These are phyloP conservation scores for Chlamydomonas urium DNA, from an alignment of 139 green algal genomes.

Conservation along the genomic window DNA sequence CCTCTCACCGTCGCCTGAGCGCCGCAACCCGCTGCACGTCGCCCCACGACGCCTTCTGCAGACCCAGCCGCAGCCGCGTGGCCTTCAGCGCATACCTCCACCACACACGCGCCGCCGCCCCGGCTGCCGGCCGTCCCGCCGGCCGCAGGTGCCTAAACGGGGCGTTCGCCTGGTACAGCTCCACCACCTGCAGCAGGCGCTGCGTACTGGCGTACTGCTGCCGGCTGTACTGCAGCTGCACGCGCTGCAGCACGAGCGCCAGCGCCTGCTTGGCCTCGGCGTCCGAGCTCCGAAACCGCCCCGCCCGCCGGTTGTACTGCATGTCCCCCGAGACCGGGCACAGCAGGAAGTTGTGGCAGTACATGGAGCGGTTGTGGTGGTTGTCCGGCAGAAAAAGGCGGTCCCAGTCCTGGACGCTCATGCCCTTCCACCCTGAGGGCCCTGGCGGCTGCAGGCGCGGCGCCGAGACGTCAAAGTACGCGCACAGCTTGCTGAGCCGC, in stretches of 20 bases:
- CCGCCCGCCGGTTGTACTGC: constrained; percentile 49
- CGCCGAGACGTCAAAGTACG: constrained; percentile 79
- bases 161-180: constrained; percentile 49
- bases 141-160: constrained; percentile 61
- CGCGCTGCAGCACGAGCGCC: constrained; percentile 22
- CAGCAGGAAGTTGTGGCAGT: constrained; percentile 59
- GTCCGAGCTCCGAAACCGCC: constrained; percentile 20
- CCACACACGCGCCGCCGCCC: constrained; percentile 54
- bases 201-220: constrained; percentile 72
- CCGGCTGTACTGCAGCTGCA: constrained; percentile 31
- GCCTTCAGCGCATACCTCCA: constrained; percentile 78
- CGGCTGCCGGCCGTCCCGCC: background rate
- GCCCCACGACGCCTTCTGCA: too few species aligned
- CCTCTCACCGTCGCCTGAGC: too few species aligned
- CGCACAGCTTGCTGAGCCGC: constrained; percentile 50
- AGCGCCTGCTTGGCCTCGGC: constrained; percentile 37
- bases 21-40: too few species aligned
- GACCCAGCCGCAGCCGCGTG: too few species aligned
- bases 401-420: constrained; percentile 66
- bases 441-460: constrained; percentile 31
- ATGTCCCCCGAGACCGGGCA: constrained; percentile 57
- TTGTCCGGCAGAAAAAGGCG: constrained; percentile 56
- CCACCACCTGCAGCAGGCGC: constrained; percentile 65
- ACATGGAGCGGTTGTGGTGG: constrained; percentile 9
- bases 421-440: constrained; percentile 39